Evolutionary conservation across 805 yeast genomes (phyloP).

Genomic region (Starmerella kuoi): DNA sequence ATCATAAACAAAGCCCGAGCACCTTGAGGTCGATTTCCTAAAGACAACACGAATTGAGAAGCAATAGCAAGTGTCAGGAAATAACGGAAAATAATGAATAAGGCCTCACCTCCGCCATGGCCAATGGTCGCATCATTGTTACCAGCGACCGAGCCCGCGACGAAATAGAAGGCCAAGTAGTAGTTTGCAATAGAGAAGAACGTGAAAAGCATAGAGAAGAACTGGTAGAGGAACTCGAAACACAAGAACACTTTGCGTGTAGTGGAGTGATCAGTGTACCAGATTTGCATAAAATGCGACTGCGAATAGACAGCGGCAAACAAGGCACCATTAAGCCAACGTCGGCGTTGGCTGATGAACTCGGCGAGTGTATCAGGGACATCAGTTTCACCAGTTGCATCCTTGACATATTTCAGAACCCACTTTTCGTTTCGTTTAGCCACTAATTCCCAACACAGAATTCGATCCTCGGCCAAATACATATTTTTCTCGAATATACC

Average conservation of each 20-base stretch:
- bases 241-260: slow-evolving; percentile 72
- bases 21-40: slow-evolving; percentile 98
- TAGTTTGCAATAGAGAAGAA: slow-evolving; percentile 89
- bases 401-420: slow-evolving; percentile 83
- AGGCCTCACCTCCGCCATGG: slow-evolving; percentile 65
- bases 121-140: slow-evolving; percentile 31
- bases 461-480: slow-evolving; percentile 96
- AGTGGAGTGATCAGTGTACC: slow-evolving; percentile 77
- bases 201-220: slow-evolving; percentile 65
- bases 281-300: slow-evolving; percentile 71
- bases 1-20: slow-evolving; percentile 65
- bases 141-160: slow-evolving; percentile 70
- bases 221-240: slow-evolving; percentile 80
- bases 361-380: slow-evolving; percentile 93
- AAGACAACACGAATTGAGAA: slow-evolving; percentile 80
- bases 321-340: slow-evolving; percentile 97
- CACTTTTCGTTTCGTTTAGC: slow-evolving; percentile 74
- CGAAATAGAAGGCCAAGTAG: slow-evolving; percentile 80
- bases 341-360: slow-evolving; percentile 87
- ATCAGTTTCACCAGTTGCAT: slow-evolving; percentile 92
- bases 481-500: slow-evolving; percentile 91
- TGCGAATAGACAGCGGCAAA: slow-evolving; percentile 91
- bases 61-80: slow-evolving; percentile 69
- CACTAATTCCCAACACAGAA: slow-evolving; percentile 89
- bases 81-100: slow-evolving; percentile 78